Evolutionary conservation across 164 flowering plant species (phyloP).

Genomic region (Dillenia suffruticosa): DNA sequence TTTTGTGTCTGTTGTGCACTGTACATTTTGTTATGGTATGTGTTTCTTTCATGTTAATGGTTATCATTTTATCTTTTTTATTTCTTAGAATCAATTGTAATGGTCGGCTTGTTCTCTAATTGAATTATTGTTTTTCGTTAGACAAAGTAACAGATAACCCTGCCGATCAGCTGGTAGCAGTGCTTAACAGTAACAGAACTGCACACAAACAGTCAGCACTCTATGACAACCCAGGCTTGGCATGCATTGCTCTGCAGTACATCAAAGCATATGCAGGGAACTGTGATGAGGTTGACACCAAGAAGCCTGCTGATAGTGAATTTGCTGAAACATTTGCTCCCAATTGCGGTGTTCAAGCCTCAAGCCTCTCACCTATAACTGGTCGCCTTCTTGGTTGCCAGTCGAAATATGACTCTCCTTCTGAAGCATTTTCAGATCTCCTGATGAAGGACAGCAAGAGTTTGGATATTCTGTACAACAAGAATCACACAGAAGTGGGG

Average conservation of each 20-base stretch:
- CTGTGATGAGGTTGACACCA: conserved; percentile 58
- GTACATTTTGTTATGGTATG: too few relatives aligned
- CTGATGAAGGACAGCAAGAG: conserved; percentile 49
- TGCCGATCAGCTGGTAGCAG: conserved; percentile 69
- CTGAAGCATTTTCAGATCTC: conserved; percentile 63
- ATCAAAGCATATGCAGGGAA: conserved; percentile 84
- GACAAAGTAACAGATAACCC: conserved; percentile 69
- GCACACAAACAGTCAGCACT: conserved; percentile 51
- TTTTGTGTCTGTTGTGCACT: too few relatives aligned
- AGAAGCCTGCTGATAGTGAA: conserved; percentile 65
- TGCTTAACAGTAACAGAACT: conserved; percentile 70
- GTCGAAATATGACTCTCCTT: conserved; percentile 47
- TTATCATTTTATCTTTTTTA: too few relatives aligned
- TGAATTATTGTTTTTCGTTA: neutral
- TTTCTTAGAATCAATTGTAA: too few relatives aligned
- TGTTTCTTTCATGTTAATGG: too few relatives aligned
- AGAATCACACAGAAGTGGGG: conserved; percentile 84
- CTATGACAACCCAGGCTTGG: conserved; percentile 69
- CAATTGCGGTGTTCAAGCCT: conserved; percentile 58
- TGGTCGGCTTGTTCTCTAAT: too few relatives aligned
- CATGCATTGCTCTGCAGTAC: conserved; percentile 90
- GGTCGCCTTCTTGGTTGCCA: conserved; percentile 86
- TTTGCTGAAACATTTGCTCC: conserved; percentile 85
- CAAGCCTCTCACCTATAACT: conserved; percentile 59
- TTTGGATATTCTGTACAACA: conserved; percentile 55